phyloP scores from a whole-genome alignment of 2,329 filamentous ascomycete species.

The Fusarium nematophilum region DNA sequence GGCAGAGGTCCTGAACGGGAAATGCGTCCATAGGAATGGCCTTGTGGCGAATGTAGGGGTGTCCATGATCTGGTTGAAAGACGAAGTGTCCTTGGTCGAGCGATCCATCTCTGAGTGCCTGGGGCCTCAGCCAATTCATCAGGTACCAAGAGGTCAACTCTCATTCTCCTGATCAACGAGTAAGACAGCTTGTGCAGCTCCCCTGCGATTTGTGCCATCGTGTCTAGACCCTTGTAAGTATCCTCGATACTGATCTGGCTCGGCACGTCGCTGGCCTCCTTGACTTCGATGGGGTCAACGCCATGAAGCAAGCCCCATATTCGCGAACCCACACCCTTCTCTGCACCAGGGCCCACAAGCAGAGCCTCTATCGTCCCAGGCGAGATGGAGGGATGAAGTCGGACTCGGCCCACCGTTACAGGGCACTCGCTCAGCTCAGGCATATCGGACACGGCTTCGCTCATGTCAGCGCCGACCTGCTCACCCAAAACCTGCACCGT shows the following conservation, averaged over 20 bases:
- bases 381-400: conserved; percentile 71
- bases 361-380: conserved; percentile 74
- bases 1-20: conserved; percentile 83
- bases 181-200: conserved; percentile 76
- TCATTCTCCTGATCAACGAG: conserved; percentile 82
- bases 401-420: conserved; percentile 74
- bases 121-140: conserved; percentile 52
- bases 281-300: conserved; percentile 79
- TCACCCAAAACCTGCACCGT: conserved; percentile 61
- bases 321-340: conserved; percentile 76
- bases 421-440: conserved; percentile 51
- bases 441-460: conserved; percentile 46
- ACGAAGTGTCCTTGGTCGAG: conserved; percentile 83
- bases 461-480: conserved; percentile 58
- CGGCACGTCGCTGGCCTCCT: conserved; percentile 76
- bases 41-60: conserved; percentile 54
- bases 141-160: conserved; percentile 74
- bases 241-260: conserved; percentile 96
- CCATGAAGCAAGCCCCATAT: conserved; percentile 86
- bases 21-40: conserved; percentile 73
- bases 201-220: conserved; percentile 69
- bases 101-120: conserved; percentile 71
- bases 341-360: conserved; percentile 75
- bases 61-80: conserved; percentile 77
- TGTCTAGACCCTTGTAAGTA: conserved; percentile 80